phyloP scores from a whole-genome alignment of 192 early-diverging fungal genomes.

The Linnemannia exigua region DNA sequence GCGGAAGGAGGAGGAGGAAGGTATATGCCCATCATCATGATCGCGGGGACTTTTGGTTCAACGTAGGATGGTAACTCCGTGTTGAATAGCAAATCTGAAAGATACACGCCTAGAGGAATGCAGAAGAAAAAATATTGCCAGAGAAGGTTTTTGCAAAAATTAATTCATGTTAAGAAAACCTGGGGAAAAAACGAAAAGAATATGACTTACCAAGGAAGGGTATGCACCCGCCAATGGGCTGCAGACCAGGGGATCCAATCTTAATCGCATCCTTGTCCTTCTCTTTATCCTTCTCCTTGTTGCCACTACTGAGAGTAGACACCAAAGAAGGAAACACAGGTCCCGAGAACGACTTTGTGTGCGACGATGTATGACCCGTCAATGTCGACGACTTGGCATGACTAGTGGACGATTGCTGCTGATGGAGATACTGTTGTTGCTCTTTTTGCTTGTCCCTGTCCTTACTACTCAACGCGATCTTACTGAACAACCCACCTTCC shows the following conservation, averaged over 20 bases:
- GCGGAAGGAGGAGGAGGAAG: not conserved
- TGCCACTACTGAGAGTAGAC: conserved; percentile 16
- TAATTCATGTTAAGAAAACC: not conserved
- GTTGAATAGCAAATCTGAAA: conserved; percentile 72
- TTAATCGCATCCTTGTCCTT: conserved; percentile 8
- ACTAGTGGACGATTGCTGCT: conserved; percentile 11
- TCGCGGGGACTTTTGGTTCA: conserved; percentile 14
- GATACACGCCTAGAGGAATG: conserved; percentile 61
- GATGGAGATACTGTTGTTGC: conserved; percentile 9
- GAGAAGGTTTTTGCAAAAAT: too few species aligned
- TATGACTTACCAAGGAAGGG: conserved; percentile 65
- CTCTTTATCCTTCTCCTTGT: conserved; percentile 30
- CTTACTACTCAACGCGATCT: conserved; percentile 16
- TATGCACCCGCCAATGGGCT: conserved; percentile 63
- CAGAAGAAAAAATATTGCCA: too few species aligned
- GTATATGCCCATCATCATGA: not conserved
- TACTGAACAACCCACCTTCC: conserved; percentile 26
- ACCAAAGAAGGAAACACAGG: conserved; percentile 28
- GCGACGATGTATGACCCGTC: not conserved
- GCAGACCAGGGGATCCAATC: conserved; percentile 33
- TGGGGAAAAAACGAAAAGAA: not conserved
- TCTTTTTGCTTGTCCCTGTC: conserved; percentile 28
- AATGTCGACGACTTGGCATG: not conserved
- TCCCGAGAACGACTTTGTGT: conserved; percentile 49
- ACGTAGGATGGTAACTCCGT: conserved; percentile 68